Percentiles rank a stretch among this genome's conserved stretches.
These are phyloP conservation scores for Chlorociboria aeruginascens DNA, from an alignment of 495 filamentous ascomycete genomes.

Conservation along the genomic window DNA sequence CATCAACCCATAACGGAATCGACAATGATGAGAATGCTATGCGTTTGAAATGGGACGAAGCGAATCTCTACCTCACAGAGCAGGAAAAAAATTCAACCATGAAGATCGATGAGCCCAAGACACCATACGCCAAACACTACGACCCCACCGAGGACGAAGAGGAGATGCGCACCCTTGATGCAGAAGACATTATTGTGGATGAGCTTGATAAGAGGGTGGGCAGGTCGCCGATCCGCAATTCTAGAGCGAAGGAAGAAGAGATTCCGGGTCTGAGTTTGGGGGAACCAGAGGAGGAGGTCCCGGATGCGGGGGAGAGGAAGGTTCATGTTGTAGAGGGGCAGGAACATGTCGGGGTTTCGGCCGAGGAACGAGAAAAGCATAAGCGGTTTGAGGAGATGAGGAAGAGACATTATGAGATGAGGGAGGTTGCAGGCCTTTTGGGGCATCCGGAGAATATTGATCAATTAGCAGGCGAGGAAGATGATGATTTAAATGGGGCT, in stretches of 20 bases:
- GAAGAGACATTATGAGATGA: slow-evolving; percentile 98
- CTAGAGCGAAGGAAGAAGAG: slow-evolving; percentile 47
- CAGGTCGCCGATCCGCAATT: slow-evolving; percentile 21
- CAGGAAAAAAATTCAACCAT: slow-evolving; percentile 90
- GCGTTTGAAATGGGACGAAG: slow-evolving; percentile 95
- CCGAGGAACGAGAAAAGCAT: slow-evolving; percentile 83
- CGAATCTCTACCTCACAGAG: slow-evolving; percentile 89
- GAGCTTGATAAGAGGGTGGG: slow-evolving; percentile 52
- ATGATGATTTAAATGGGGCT: slow-evolving; percentile 25
- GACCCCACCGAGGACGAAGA: slow-evolving; percentile 79
- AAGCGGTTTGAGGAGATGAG: slow-evolving; percentile 78
- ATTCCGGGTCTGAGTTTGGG: slow-evolving; percentile 89
- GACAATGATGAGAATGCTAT: slow-evolving; percentile 38
- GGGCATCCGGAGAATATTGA: slow-evolving; percentile 50
- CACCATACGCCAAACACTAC: slow-evolving; percentile 83
- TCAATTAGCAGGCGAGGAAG: slow-evolving; percentile 37
- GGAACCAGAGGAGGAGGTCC: slow-evolving; percentile 73
- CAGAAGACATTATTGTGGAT: slow-evolving; percentile 48
- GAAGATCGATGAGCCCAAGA: slow-evolving; percentile 99
- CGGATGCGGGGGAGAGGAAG: slow-evolving; percentile 19
- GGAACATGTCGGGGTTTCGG: slow-evolving; percentile 46
- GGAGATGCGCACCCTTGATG: slow-evolving; percentile 49
- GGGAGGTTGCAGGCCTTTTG: slow-evolving; percentile 77
- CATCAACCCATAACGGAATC: slow-evolving; percentile 28
- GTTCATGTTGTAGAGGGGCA: slow-evolving; percentile 43